Evolutionary conservation across 1,284 basidiomycete species (phyloP), one percentile per base, ranked within the genome.

Genomic region (Inonotus hispidus): DNA sequence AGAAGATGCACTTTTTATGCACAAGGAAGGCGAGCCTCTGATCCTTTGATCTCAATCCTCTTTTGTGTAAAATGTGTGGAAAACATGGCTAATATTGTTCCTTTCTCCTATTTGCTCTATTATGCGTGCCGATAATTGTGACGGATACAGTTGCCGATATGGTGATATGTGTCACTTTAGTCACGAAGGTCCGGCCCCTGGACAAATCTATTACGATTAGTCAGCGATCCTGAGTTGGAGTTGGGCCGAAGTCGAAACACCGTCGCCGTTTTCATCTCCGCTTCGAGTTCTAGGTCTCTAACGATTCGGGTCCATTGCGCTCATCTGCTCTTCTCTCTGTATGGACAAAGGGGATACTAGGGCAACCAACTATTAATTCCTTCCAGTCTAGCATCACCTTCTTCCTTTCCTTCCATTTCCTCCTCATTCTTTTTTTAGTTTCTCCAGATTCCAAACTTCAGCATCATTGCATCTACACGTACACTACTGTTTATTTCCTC

Each of bases 1-100:
- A 81, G 82, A 85, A 83, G 85, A 77, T 92, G 90, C 86, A 87
- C 79, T 81, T 92, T 90, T 79, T 91, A 85, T 82, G 83, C 83
- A 77, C 81, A 84, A 81, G 90, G 89, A 89, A 91, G 89, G 89
- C 86, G 84, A 92, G 90, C 85, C 81, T 79, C 63, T 69, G 75
- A 73, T 73, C 71, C 29, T 71, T 67, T 72, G 73, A 71, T 59
- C 38, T 50, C 41, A n/a, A 43, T 59, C 58, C 25, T 62, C 63
- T 37, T 57, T 63, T 63, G 58, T 61, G 47, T 59, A 38, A 45
- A 45, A 54, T 47, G 59, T 63, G 61, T 60, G 53, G 39, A 49
- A 35, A 75, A 74, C 75, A 81, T 85, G 76, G 83, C 81, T 68
- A 71, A 71, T 71, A 70, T 73, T 73, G 73, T 66, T 66, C 52